phyloP scores from a whole-genome alignment of 345 rosid genomes.

The Brassica incana region DNA sequence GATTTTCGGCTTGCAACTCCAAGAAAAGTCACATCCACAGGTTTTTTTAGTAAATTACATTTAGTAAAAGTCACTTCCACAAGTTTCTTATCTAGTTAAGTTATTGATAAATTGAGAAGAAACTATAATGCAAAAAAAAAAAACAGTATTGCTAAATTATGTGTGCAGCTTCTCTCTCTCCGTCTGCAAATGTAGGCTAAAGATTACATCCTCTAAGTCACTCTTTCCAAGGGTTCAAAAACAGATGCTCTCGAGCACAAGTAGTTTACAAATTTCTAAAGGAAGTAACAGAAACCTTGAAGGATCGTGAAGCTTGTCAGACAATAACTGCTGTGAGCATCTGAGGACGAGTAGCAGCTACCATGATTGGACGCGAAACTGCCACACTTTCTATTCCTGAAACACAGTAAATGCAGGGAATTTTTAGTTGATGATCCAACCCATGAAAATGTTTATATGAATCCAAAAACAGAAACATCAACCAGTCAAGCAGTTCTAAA shows the following conservation, averaged over 20 bases:
- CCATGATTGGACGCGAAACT: neutral
- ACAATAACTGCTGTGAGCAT: constrained; percentile 11
- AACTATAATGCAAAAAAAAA: neutral
- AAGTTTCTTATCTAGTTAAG: neutral
- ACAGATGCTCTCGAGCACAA: constrained; percentile 28
- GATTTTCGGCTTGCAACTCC: neutral
- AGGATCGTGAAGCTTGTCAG: constrained; percentile 24
- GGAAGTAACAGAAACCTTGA: constrained; percentile 25
- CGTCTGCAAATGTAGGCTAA: constrained; percentile 11
- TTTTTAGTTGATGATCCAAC: neutral
- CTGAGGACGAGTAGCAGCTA: constrained; percentile 3
- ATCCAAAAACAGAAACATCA: constrained; percentile 1
- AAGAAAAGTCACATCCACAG: neutral
- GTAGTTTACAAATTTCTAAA: constrained; percentile 21
- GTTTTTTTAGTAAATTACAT: neutral
- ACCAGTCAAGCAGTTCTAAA: neutral
- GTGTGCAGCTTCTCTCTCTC: constrained; percentile 2
- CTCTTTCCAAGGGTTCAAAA: constrained; percentile 29
- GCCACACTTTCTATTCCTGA: constrained; percentile 35
- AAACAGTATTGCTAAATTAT: constrained; percentile 4
- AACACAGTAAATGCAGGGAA: constrained; percentile 1
- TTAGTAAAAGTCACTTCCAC: neutral
- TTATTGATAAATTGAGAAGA: neutral
- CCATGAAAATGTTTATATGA: neutral
- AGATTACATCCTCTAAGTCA: constrained; percentile 21